Evolutionary conservation across 805 yeast genomes (phyloP).

Genomic region (Lachancea sp.): DNA sequence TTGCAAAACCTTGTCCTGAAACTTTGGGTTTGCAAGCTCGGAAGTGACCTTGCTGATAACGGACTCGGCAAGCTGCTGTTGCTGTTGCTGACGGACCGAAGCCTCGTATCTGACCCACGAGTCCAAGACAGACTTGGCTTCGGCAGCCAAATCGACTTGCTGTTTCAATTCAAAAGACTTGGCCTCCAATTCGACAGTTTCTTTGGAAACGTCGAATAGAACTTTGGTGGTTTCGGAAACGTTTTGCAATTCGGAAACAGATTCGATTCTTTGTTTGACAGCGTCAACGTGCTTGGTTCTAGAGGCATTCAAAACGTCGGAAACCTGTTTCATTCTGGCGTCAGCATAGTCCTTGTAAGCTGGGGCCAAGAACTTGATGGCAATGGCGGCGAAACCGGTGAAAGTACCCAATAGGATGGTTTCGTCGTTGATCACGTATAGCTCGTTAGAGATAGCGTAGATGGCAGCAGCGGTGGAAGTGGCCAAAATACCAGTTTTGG

Average conservation of each 20-base stretch:
- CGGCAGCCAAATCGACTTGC: slow-evolving; percentile 74
- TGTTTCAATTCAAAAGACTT: slow-evolving; percentile 90
- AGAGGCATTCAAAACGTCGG: slow-evolving; percentile 75
- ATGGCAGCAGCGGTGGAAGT: slow-evolving; percentile 91
- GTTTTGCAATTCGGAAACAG: slow-evolving; percentile 83
- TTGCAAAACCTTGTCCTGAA: slow-evolving; percentile 86
- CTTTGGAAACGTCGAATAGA: slow-evolving; percentile 89
- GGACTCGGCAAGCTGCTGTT: slow-evolving; percentile 78
- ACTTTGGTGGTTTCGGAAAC: slow-evolving; percentile 88
- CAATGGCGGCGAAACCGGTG: slow-evolving; percentile 63
- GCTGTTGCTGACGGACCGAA: slow-evolving; percentile 93
- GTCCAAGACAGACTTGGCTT: slow-evolving; percentile 93
- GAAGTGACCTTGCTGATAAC: slow-evolving; percentile 85
- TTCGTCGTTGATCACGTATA: slow-evolving; percentile 92
- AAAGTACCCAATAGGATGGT: slow-evolving; percentile 78
- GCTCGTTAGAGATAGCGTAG: slow-evolving; percentile 89
- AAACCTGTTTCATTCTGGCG: slow-evolving; percentile 73
- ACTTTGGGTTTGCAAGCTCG: slow-evolving; percentile 78
- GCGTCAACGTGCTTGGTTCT: slow-evolving; percentile 88
- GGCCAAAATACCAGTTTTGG: slow-evolving; percentile 94
- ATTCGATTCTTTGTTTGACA: slow-evolving; percentile 83
- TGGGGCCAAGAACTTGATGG: slow-evolving; percentile 88
- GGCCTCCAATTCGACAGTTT: slow-evolving; percentile 94
- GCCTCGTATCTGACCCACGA: slow-evolving; percentile 99
- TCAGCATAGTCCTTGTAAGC: slow-evolving; percentile 92